phyloP scores from a whole-genome alignment of 306 rosid species.

The Ziziphus jujuba region DNA sequence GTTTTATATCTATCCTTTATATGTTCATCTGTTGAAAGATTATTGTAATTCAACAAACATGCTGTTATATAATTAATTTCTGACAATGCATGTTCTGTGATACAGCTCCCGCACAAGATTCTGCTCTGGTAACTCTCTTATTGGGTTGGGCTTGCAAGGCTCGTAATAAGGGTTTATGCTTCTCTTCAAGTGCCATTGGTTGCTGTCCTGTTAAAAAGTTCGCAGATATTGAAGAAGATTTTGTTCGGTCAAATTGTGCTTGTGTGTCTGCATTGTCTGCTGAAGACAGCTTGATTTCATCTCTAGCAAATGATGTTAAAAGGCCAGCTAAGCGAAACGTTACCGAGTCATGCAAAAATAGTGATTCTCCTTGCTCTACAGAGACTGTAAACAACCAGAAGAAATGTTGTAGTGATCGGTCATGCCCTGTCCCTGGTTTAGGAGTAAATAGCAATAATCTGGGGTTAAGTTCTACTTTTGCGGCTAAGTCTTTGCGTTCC shows the following conservation, averaged over 20 bases:
- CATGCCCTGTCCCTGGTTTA: constrained; percentile 93
- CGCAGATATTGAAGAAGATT: constrained; percentile 70
- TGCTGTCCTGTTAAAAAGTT: constrained; percentile 78
- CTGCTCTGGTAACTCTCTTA: constrained; percentile 89
- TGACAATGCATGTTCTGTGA: constrained; percentile 40
- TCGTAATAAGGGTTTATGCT: constrained; percentile 78
- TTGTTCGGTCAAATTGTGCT: constrained; percentile 45
- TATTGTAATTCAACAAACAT: constrained; percentile 3
- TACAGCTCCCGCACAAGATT: constrained; percentile 89
- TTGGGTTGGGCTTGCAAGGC: constrained; percentile 99
- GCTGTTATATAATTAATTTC: constrained; percentile 17
- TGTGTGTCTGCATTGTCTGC: constrained; percentile 55
- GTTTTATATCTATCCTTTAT: constrained; percentile 45
- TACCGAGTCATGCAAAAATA: constrained; percentile 38
- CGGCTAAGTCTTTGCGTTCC: constrained; percentile 82
- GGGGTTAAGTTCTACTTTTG: constrained; percentile 71
- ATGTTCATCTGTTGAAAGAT: constrained; percentile 22
- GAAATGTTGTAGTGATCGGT: constrained; percentile 55
- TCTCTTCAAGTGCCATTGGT: constrained; percentile 71
- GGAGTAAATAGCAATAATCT: constrained; percentile 87
- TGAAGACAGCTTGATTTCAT: constrained; percentile 45
- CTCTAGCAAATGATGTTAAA: constrained; percentile 50
- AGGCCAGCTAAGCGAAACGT: constrained; percentile 61
- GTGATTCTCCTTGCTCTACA: constrained; percentile 36
- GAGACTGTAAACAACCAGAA: constrained; percentile 47